Percentiles rank a stretch among this genome's conserved stretches.
Evolutionary conservation across 768 basidiomycete species (phyloP).

Genomic region (Calocybe indica): DNA sequence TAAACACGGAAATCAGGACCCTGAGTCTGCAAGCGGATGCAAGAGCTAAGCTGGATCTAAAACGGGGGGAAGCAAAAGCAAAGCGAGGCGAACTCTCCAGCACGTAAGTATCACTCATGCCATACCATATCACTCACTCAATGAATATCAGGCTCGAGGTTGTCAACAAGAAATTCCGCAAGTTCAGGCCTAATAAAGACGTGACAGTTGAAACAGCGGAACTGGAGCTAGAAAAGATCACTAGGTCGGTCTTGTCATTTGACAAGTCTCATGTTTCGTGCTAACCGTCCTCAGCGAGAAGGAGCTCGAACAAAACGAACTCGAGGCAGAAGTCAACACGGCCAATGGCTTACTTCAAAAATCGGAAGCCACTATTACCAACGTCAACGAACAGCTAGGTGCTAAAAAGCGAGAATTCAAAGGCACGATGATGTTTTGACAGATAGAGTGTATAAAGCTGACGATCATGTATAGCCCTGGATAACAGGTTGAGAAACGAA

Average conservation of each 20-base stretch:
- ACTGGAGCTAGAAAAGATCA: conserved; percentile 45
- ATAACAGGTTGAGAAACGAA: conserved; percentile 36
- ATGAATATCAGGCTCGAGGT: conserved; percentile 49
- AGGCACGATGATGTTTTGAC: conserved; percentile 31
- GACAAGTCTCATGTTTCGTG: not conserved
- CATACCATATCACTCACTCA: not conserved
- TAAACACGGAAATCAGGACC: conserved; percentile 65
- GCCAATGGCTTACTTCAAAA: conserved; percentile 57
- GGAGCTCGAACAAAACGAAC: conserved; percentile 52
- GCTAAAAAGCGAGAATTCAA: conserved; percentile 58
- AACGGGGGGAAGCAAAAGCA: conserved; percentile 57
- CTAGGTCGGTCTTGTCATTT: not conserved
- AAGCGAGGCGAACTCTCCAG: conserved; percentile 58
- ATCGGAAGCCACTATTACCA: conserved; percentile 55
- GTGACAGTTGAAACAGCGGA: conserved; percentile 67
- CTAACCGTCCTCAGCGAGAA: conserved; percentile 44
- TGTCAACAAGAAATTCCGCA: conserved; percentile 55
- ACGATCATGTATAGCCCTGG: conserved; percentile 32
- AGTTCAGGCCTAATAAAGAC: conserved; percentile 51
- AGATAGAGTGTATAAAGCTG: not conserved
- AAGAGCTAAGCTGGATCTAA: conserved; percentile 72
- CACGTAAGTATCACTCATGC: conserved; percentile 42
- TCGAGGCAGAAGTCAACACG: conserved; percentile 35
- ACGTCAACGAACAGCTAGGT: conserved; percentile 54
- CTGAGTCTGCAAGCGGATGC: conserved; percentile 77